Base-by-base conservation (phyloP, 2,329 filamentous ascomycete genomes). In the Rugonectria rugulosa region DNA sequence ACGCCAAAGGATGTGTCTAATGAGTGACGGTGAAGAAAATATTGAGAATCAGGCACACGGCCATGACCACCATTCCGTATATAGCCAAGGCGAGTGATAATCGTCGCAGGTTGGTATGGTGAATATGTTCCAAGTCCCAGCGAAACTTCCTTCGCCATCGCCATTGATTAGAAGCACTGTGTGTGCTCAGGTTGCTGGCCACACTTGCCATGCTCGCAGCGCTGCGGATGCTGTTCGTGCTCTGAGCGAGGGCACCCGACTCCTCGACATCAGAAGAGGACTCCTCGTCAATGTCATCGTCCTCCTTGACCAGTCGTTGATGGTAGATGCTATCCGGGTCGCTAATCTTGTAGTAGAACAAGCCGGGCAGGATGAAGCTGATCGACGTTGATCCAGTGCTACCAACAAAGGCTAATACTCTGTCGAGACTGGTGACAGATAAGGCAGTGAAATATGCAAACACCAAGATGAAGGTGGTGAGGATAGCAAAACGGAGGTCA, bases 301-400 rank as follows among this genome's bases (percentile, higher is more conserved):
- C 92, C 68, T 95, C 92, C 72, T 98, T 98, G 60, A 92, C 79
- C 9, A 98, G 79, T 12, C 89, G 86, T 71, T 97, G 94, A 66
- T 97, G 92, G 60, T 94, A 87, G 23, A 88, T 83, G 38, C 91
- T 94, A 51, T 97, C 89, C 0, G 95, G 95, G 20, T 91, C 87
- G 11, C 92, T 96, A 57, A 99, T 98, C 75, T 98, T 98, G 78
- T 98, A 99, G 75, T 98, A 99, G 74, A 99, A 99, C 4, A 99
- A 77, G 0, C 95, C 95, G 0, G 95, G 95, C 1, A 99, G 82
- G 62, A 99, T 98, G 72, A 99, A 99, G 59, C 91, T 96, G 67
- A 99, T 99, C 58, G 91, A 92, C 0, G 95, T 99, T 46, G 89
- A 94, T 48, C 95, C 95, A 0, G 95, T 99, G 66, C 89, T 92